A percentile compares a stretch with the other conserved stretches of the same genome.
Evolutionary conservation across 768 basidiomycete species (phyloP).

Genomic region (Pleurotus sapidus): DNA sequence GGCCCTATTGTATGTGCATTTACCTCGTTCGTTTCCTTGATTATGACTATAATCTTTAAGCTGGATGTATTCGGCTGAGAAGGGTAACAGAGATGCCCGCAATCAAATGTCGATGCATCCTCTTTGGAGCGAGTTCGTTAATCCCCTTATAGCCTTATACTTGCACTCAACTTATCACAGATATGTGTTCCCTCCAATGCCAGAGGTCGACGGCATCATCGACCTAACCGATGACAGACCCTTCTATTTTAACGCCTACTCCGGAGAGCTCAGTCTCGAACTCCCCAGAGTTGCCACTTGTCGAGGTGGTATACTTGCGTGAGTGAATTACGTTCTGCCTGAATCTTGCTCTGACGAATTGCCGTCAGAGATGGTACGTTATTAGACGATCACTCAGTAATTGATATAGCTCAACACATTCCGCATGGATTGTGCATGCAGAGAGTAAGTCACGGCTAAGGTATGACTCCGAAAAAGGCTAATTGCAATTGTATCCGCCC

Average conservation of each 20-base stretch:
- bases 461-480: no score
- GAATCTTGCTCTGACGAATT: constrained; percentile 5
- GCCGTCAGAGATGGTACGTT: constrained; percentile 36
- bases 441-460: constrained; percentile 42
- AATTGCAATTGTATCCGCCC: not conserved
- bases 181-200: constrained; percentile 70
- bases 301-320: constrained; percentile 90
- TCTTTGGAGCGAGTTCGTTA: constrained; percentile 84
- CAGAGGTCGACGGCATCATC: constrained; percentile 50
- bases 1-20: constrained; percentile 63
- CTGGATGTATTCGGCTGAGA: constrained; percentile 92
- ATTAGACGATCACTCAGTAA: not conserved
- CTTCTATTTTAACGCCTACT: constrained; percentile 91
- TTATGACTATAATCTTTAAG: constrained; percentile 31
- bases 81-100: constrained; percentile 65
- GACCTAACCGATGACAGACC: constrained; percentile 80
- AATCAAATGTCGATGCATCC: constrained; percentile 82
- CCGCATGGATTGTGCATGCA: constrained; percentile 15
- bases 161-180: constrained; percentile 33
- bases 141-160: constrained; percentile 2
- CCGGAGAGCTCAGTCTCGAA: constrained; percentile 81
- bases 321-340: constrained; percentile 25
- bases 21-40: not conserved
- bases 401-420: not conserved
- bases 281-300: constrained; percentile 83